These are phyloP conservation scores for Penicillium sp. DNA, from an alignment of 2,329 filamentous ascomycete species.

Conservation along the genomic window DNA sequence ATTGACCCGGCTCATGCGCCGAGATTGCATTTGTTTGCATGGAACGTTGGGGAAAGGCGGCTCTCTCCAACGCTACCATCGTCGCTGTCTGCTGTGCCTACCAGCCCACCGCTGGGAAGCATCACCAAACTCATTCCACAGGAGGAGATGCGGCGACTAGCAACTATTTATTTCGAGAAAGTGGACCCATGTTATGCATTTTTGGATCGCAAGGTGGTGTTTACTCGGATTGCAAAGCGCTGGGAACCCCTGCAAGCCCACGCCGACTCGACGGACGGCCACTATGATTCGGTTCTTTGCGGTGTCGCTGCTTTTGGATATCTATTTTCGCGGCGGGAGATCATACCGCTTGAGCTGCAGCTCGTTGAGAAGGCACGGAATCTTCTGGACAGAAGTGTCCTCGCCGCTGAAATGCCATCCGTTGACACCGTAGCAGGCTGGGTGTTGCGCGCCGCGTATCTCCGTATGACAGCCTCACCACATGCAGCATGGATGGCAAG, in stretches of 20 bases:
- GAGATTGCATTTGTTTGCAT: conserved; percentile 58
- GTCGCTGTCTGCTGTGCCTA: conserved; percentile 9
- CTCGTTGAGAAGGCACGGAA: conserved; percentile 50
- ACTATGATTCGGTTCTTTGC: conserved; percentile 54
- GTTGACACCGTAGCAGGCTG: conserved; percentile 44
- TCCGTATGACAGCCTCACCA: conserved; percentile 56
- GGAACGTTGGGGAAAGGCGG: conserved; percentile 50
- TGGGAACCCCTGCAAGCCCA: conserved; percentile 18
- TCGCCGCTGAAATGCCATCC: conserved; percentile 28
- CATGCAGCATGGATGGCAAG: conserved; percentile 59
- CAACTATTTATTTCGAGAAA: conserved; percentile 55
- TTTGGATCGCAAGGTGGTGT: conserved; percentile 32
- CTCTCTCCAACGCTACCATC: conserved; percentile 18
- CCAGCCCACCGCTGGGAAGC: conserved; percentile 21
- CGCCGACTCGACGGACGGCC: conserved; percentile 24
- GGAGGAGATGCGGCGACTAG: conserved; percentile 51
- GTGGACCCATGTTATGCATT: conserved; percentile 58
- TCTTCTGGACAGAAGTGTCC: conserved; percentile 48
- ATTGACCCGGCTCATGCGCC: conserved; percentile 58
- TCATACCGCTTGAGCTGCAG: conserved; percentile 47
- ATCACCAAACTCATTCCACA: conserved; percentile 53
- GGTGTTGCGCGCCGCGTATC: conserved; percentile 56
- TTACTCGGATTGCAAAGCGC: conserved; percentile 33
- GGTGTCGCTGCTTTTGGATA: conserved; percentile 59
- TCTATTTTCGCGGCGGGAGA: conserved; percentile 52